Evolutionary conservation across 2,329 filamentous ascomycete species (phyloP), one percentile per base, ranked within the genome.

Genomic region (Scolecobasidium constrictum): DNA sequence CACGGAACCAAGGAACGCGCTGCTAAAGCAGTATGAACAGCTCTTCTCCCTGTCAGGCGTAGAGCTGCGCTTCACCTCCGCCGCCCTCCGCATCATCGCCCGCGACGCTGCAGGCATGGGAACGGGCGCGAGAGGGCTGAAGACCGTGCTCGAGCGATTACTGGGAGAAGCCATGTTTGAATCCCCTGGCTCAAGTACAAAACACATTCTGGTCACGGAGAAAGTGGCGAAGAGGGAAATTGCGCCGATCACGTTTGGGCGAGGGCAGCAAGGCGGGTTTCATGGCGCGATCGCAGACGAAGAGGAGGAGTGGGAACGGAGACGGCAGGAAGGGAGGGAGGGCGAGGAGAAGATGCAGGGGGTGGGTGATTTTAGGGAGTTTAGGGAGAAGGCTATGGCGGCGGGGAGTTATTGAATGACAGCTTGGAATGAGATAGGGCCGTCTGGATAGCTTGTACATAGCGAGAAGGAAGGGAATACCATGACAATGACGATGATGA

Each of bases 1-100:
- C 31, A 95, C 86, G 0, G 90, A 96, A 58, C 92, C 92, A 1
- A 79, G 84, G 45, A 94, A 95, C 64, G 86, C 81, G 42, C 73
- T 98, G 1, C 72, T 94, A 3, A 78, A 81, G 37, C 92, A 98
- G 62, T 96, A 95, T 61, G 83, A 81, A 15, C 81, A 87, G 3
- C 76, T 95, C 1, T 95, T 96, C 56, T 77, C 83, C 44, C 82
- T 92, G 0, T 86, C 83, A 1, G 73, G 74, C 26, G 77, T 83
- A 43, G 81, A 85, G 38, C 68, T 98, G 3, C 78, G 77, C 50
- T 93, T 96, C 63, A 95, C 90, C 0, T 81, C 77, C 3, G 77
- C 78, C 5, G 83, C 90, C 0, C 66, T 96, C n/a, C 72, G 79
- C 48, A 83, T 84, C 40, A 78, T 98, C 45, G 90, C 92, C 3